Conservation (phyloP, 169 alveolate species). For the Toxoplasma gondii region DNA sequence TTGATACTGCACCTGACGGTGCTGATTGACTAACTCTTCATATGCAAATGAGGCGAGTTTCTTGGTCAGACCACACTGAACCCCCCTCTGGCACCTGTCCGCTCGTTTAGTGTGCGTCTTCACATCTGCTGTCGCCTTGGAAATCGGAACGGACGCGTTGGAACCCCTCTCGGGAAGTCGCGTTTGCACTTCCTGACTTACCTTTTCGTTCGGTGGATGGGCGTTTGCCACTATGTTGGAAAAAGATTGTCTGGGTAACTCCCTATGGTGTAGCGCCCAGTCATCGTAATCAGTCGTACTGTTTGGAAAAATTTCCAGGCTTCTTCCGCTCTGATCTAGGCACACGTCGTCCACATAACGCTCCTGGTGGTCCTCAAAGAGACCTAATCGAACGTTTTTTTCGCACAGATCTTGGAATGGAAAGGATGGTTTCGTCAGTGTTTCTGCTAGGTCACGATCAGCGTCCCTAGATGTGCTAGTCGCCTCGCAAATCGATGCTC, state of each 20-base stretch:
- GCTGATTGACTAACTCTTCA: not conserved
- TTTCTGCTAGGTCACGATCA: not conserved
- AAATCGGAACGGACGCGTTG: not conserved
- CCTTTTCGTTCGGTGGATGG: not conserved
- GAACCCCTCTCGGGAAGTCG: not conserved
- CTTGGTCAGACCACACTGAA: not conserved
- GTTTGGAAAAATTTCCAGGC: not conserved
- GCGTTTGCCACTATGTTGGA: not conserved
- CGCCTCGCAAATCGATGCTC: not conserved
- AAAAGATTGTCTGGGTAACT: not conserved
- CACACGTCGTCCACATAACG: too few relatives aligned
- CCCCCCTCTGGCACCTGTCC: not conserved
- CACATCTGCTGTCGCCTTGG: not conserved
- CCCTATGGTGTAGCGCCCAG: not conserved
- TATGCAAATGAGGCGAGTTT: not conserved
- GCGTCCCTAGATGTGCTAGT: not conserved
- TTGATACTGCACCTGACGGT: not conserved
- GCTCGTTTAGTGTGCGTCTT: not conserved
- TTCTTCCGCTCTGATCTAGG: not conserved
- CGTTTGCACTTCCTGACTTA: conserved; percentile 29
- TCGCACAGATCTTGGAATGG: too few relatives aligned
- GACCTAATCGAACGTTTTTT: too few relatives aligned
- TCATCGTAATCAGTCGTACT: not conserved
- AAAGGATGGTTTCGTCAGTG: too few relatives aligned
- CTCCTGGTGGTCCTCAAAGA: too few relatives aligned